Conservation (phyloP, 495 filamentous ascomycete species). For the Aspergillus asperescens region DNA sequence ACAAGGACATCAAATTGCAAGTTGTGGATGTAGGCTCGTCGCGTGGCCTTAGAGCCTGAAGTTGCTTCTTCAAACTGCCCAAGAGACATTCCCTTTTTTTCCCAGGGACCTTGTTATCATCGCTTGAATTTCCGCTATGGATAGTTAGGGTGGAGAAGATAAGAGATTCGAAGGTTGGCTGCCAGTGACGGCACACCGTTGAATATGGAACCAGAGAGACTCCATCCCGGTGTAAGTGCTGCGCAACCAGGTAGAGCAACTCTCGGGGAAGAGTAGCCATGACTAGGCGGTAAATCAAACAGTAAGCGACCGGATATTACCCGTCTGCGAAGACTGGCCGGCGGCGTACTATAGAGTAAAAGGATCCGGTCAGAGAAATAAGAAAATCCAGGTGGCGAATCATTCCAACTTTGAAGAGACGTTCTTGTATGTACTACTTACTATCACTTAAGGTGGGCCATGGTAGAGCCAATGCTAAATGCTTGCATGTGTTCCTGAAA, state of each 20-base stretch:
- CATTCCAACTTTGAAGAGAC: too few species aligned
- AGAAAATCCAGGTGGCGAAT: too few species aligned
- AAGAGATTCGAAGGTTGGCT: neutral
- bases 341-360: too few species aligned
- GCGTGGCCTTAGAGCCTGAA: neutral
- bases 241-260: neutral
- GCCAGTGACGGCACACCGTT: neutral
- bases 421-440: too few species aligned
- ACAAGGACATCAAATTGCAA: neutral
- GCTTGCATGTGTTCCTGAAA: too few species aligned
- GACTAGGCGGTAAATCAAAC: too few species aligned
- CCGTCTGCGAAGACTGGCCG: too few species aligned
- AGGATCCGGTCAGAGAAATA: too few species aligned
- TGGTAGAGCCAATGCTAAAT: too few species aligned
- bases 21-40: neutral
- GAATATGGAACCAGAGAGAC: neutral
- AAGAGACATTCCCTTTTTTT: neutral
- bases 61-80: neutral
- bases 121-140: neutral
- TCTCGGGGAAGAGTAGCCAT: neutral
- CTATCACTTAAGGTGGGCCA: too few species aligned
- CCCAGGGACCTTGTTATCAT: too few species aligned
- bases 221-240: neutral
- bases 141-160: neutral
- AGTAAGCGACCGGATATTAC: too few species aligned